These are phyloP conservation scores for Suhomyces coccinellae DNA, from an alignment of 1,139 yeast species.

Conservation along the genomic window DNA sequence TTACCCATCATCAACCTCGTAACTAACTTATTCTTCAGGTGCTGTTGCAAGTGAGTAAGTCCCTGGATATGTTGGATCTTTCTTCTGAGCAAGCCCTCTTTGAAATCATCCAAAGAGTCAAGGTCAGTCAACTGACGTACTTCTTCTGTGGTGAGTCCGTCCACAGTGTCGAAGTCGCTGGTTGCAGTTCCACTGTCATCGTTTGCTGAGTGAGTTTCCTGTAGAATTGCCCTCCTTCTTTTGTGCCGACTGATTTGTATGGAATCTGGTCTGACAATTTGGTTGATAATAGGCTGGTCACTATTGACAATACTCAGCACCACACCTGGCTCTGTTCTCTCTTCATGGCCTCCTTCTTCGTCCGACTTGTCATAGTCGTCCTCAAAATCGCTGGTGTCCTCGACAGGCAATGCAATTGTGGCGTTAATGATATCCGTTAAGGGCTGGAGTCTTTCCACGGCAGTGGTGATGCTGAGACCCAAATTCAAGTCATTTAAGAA, in stretches of 20 bases:
- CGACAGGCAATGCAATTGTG: slow-evolving; percentile 52
- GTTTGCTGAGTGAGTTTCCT: slow-evolving; percentile 4
- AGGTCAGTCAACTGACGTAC: slow-evolving; percentile 39
- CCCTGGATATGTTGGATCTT: slow-evolving; percentile 59
- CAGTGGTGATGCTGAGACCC: slow-evolving; percentile 53
- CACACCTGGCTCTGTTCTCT: slow-evolving; percentile 54
- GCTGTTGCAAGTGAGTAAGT: slow-evolving; percentile 45
- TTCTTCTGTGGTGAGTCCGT: slow-evolving; percentile 40
- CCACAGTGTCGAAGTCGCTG: slow-evolving; percentile 42
- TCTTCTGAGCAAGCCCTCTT: slow-evolving; percentile 53
- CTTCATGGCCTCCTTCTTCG: slow-evolving; percentile 2
- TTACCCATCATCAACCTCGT: slow-evolving; percentile 80
- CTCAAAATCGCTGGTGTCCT: slow-evolving; percentile 36
- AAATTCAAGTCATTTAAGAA: slow-evolving; percentile 51
- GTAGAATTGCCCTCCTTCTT: slow-evolving; percentile 1
- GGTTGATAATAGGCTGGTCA: slow-evolving; percentile 51
- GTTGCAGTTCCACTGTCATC: slow-evolving; percentile 26
- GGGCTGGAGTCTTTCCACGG: slow-evolving; percentile 58
- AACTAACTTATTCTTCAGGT: slow-evolving; percentile 60
- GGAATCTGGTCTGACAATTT: slow-evolving; percentile 47
- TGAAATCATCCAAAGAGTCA: slow-evolving; percentile 49
- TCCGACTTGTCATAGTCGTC: slow-evolving; percentile 19
- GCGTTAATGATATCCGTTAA: slow-evolving; percentile 52
- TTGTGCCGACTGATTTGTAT: slow-evolving; percentile 3
- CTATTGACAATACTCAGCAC: slow-evolving; percentile 51